These are phyloP conservation scores for Gnomoniopsis smithogilvyi DNA, from an alignment of 2,329 filamentous ascomycete genomes.

Conservation along the genomic window DNA sequence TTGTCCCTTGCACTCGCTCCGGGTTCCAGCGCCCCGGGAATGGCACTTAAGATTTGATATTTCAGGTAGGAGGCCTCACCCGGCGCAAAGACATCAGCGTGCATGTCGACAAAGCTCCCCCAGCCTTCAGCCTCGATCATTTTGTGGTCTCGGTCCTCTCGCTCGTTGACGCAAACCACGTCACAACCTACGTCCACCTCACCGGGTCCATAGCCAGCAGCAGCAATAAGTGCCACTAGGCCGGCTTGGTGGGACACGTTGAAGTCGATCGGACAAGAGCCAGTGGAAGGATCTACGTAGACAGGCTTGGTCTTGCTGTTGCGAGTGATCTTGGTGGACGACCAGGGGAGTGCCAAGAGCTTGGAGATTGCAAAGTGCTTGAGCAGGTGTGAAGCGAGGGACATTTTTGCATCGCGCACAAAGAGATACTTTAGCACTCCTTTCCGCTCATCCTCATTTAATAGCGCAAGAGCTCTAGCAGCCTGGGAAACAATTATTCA, in stretches of 20 bases:
- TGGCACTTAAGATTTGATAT: slow-evolving; percentile 29
- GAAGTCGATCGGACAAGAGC: slow-evolving; percentile 53
- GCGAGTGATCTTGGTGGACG: slow-evolving; percentile 52
- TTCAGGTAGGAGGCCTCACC: slow-evolving; percentile 63
- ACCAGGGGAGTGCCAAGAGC: slow-evolving; percentile 58
- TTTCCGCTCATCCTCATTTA: slow-evolving; percentile 53
- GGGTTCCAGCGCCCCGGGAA: slow-evolving; percentile 19
- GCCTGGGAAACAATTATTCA: slow-evolving; percentile 40
- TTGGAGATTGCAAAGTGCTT: slow-evolving; percentile 68
- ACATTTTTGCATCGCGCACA: slow-evolving; percentile 71
- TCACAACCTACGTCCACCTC: slow-evolving; percentile 64
- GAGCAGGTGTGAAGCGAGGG: slow-evolving; percentile 67
- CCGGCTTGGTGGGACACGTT: slow-evolving; percentile 79
- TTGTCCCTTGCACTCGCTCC: slow-evolving; percentile 33
- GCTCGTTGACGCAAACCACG: slow-evolving; percentile 72
- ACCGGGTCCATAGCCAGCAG: slow-evolving; percentile 23
- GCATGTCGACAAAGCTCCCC: slow-evolving; percentile 65
- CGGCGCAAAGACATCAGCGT: slow-evolving; percentile 65
- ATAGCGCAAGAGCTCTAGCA: slow-evolving; percentile 48
- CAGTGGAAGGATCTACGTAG: slow-evolving; percentile 46
- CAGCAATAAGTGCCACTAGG: slow-evolving; percentile 58
- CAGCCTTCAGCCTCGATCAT: slow-evolving; percentile 60
- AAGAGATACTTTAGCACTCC: slow-evolving; percentile 61
- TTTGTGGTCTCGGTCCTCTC: slow-evolving; percentile 58
- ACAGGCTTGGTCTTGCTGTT: slow-evolving; percentile 53